These are phyloP conservation scores for Candida dendrica DNA, from an alignment of 805 yeast genomes.

Conservation along the genomic window DNA sequence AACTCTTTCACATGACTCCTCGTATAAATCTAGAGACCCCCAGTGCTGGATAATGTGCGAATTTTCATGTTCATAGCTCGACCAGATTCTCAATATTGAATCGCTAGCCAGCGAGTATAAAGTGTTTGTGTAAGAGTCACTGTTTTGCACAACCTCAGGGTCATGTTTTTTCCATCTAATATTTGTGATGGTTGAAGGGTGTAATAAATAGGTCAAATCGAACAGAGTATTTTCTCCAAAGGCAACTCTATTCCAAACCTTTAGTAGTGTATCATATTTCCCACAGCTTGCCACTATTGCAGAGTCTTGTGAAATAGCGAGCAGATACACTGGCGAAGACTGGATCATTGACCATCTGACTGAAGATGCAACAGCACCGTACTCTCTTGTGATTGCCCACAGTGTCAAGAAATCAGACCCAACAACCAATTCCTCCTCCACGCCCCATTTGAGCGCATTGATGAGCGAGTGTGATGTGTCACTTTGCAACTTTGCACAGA, in stretches of 20 bases:
- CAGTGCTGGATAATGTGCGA: constrained; percentile 50
- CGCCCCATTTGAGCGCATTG: constrained; percentile 49
- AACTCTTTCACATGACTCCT: constrained; percentile 3
- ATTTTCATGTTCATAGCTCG: constrained; percentile 53
- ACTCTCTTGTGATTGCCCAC: constrained; percentile 42
- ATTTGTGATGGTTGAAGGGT: constrained; percentile 48
- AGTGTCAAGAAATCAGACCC: constrained; percentile 53
- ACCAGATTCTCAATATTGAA: constrained; percentile 58
- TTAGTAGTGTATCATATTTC: constrained; percentile 56
- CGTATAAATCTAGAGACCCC: constrained; percentile 36
- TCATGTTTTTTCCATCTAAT: constrained; percentile 49
- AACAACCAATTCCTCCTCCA: constrained; percentile 44
- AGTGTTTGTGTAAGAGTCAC: constrained; percentile 36
- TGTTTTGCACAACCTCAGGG: constrained; percentile 15
- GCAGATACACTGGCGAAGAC: constrained; percentile 52
- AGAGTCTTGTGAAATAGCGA: constrained; percentile 61
- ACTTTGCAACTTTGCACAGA: constrained; percentile 21
- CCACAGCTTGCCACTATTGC: constrained; percentile 60
- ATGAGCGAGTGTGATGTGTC: constrained; percentile 26
- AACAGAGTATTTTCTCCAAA: constrained; percentile 60
- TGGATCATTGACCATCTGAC: constrained; percentile 37
- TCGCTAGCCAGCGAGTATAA: constrained; percentile 64
- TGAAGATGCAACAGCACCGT: constrained; percentile 29
- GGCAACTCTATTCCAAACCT: constrained; percentile 70
- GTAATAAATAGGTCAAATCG: constrained; percentile 64